Base-by-base conservation (phyloP, 2,329 filamentous ascomycete genomes). In the Albophoma yamanashiensis region DNA sequence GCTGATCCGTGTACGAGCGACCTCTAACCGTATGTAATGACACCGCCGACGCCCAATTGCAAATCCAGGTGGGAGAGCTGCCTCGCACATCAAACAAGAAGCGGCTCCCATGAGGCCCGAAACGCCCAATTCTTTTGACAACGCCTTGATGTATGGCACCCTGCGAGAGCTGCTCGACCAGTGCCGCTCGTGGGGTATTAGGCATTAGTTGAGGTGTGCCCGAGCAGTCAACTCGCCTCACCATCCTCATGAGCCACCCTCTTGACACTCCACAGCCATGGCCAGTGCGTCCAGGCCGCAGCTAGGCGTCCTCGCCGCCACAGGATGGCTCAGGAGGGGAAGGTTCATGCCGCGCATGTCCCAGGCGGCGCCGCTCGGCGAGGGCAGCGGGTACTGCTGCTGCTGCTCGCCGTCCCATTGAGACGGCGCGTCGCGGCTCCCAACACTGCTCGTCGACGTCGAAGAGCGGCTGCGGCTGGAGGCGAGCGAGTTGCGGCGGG, bases 241-340 rank as follows among this genome's bases (percentile, higher is more conserved):
- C 12, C 38, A 20, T 15, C 31, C 43, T 59, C 59, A 65, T 43
- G 58, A 56, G 58, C 69, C 66, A 53, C 75, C 75, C 64, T 81
- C 78, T 67, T 82, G 79, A 63, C 78, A 81, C 31, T 79, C 81
- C 17, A 82, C 75, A 27, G 80, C 82, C 73, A 80, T 76, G 55
- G 81, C 82, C 25, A 84, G 71, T 9, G 81, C 77, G 63, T 84
- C 81, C 6, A 84, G 75, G 25, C 81, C 81, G 61, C 78, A 82
- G 63, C 74, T 79, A n/a, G 75, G 74, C n/a, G 76, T 76, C 61
- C 76, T 72, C 3, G 68, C 67, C 8, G 73, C 66, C 15, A 68
- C 70, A 4, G 80, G 79, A n/a, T 78, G 77, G 63, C 69, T 74
- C 64, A 79, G 72, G 15, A 81, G 70, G 59, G 78, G 74, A 1